Percentiles rank a stretch among this genome's conserved stretches.
Evolutionary conservation across 805 yeast genomes (phyloP).

Genomic region (Monosporozyma unispora): DNA sequence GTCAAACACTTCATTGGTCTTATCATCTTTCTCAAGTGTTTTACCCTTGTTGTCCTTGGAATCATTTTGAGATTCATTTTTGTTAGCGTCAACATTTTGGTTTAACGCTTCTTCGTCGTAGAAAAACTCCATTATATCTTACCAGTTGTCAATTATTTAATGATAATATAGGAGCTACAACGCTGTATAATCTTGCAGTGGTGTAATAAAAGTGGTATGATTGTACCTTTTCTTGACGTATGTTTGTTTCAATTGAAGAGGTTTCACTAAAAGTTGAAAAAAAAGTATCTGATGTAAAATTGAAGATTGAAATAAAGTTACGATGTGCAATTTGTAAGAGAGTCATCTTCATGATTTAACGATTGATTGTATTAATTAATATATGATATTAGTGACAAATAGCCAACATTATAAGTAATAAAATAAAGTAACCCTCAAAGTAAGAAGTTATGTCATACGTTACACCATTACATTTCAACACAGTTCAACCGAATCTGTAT

Average conservation of each 20-base stretch:
- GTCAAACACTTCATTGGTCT: constrained; percentile 45
- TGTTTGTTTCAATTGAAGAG: not conserved
- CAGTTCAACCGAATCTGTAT: constrained; percentile 59
- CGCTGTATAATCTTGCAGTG: not conserved
- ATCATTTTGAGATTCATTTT: not conserved
- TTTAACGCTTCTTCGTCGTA: constrained; percentile 21
- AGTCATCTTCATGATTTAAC: not conserved
- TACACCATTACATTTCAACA: constrained; percentile 73
- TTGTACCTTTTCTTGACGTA: not conserved
- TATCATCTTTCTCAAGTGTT: constrained; percentile 25
- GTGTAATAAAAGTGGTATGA: not conserved
- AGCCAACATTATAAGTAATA: no score
- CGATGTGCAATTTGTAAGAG: not conserved
- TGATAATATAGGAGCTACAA: not conserved
- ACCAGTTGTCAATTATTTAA: not conserved
- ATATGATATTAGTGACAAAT: no score
- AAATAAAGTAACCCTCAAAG: no score
- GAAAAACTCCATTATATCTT: constrained; percentile 21
- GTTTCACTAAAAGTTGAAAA: not conserved
- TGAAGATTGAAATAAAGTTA: not conserved
- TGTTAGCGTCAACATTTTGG: constrained; percentile 4
- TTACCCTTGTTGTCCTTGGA: not conserved
- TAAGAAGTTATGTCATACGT: constrained; percentile 29
- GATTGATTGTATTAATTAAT: not conserved
- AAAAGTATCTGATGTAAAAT: not conserved